Conservation (phyloP, 208 protist genomes). For the Trypanosoma mega region DNA sequence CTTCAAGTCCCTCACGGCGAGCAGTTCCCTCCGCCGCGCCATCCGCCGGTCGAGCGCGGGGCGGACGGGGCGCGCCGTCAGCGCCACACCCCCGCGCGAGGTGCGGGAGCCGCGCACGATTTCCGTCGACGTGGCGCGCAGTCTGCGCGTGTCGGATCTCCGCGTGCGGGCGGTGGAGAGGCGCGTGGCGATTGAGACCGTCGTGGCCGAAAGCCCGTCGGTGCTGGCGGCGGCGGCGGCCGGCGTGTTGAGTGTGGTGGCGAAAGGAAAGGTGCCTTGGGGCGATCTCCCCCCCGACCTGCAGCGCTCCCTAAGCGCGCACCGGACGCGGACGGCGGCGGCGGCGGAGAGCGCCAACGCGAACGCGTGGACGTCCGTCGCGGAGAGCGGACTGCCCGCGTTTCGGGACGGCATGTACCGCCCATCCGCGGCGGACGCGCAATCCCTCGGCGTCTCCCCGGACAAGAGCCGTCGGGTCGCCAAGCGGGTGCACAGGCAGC, state of each 20-base stretch:
- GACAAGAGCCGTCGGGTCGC: conserved; percentile 1
- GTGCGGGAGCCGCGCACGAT: neutral
- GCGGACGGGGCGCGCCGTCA: conserved; percentile 18
- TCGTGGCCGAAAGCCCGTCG: conserved; percentile 43
- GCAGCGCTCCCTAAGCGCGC: conserved; percentile 32
- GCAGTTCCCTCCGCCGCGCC: neutral
- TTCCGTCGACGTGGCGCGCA: conserved; percentile 20
- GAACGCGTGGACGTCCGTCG: neutral
- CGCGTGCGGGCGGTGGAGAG: conserved; percentile 15
- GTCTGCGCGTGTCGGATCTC: conserved; percentile 15
- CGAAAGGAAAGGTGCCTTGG: conserved; percentile 58
- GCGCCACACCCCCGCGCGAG: neutral
- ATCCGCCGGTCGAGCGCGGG: too few relatives aligned
- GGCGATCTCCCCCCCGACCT: conserved; percentile 45
- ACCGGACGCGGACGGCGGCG: neutral
- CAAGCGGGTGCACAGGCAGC: neutral
- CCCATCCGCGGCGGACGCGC: conserved; percentile 4
- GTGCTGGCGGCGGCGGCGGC: conserved; percentile 12
- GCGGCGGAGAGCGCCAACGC: neutral
- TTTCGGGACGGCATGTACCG: conserved; percentile 31
- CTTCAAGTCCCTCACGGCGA: conserved; percentile 9
- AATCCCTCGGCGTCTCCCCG: conserved; percentile 27
- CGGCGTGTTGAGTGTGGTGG: conserved; percentile 39
- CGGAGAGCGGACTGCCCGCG: conserved; percentile 14
- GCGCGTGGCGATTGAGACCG: conserved; percentile 60